Evolutionary conservation across 345 rosid species (phyloP).

Genomic region (Angophora floribunda): DNA sequence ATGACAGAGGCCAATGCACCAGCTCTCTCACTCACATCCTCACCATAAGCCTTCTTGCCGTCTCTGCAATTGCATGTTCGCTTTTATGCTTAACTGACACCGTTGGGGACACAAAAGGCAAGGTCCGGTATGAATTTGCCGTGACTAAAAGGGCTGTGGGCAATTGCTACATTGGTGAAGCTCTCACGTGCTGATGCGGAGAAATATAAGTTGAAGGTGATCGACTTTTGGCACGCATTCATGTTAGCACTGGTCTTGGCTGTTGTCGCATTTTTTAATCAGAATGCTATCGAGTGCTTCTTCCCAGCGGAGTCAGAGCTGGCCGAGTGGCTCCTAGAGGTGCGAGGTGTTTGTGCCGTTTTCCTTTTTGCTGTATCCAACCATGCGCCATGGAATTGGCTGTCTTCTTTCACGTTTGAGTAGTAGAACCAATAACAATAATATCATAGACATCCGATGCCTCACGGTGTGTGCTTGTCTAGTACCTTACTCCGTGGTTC

Average conservation of each 20-base stretch:
- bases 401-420: background rate
- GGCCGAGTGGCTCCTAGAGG: background rate
- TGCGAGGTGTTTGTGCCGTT: background rate
- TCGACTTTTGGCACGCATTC: conserved; percentile 52
- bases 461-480: background rate
- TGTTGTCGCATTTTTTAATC: conserved; percentile 10
- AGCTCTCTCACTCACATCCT: conserved; percentile 19
- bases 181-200: conserved; percentile 19
- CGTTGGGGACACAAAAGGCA: conserved; percentile 39
- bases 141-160: conserved; percentile 34
- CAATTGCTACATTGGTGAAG: conserved; percentile 24
- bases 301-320: background rate
- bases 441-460: background rate
- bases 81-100: conserved; percentile 46
- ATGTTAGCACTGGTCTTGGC: conserved; percentile 38
- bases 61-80: conserved; percentile 38
- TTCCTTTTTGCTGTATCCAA: background rate
- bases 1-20: conserved; percentile 47
- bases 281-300: conserved; percentile 35
- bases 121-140: conserved; percentile 59
- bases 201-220: conserved; percentile 23
- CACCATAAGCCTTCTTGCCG: conserved; percentile 17
- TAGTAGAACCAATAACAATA: background rate
- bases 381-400: background rate
- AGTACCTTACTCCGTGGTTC: background rate